phyloP scores from a whole-genome alignment of 371 early-diverging fungal species.

The Paraphysoderma sedebokerense region DNA sequence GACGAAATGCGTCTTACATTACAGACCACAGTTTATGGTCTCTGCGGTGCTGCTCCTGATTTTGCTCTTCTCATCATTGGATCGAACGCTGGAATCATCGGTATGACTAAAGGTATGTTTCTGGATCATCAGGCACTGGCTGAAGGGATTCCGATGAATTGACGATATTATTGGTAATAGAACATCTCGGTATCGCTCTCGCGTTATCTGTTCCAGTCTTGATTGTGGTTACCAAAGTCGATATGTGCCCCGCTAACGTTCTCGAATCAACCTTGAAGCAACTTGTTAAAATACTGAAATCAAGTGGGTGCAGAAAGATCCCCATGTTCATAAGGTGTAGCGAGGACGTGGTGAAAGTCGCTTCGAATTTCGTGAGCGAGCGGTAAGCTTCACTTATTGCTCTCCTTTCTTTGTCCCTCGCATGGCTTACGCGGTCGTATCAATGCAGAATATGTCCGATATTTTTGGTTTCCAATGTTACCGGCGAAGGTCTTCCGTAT shows the following conservation, averaged over 20 bases:
- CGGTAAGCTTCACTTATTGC: neutral
- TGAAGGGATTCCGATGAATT: conserved; percentile 1
- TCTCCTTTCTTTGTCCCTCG: too few species aligned
- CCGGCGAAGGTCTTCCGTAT: conserved; percentile 66
- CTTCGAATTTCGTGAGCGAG: conserved; percentile 20
- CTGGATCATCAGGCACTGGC: conserved; percentile 3
- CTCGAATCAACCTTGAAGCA: conserved; percentile 68
- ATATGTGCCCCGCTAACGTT: conserved; percentile 75
- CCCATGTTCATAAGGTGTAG: conserved; percentile 64
- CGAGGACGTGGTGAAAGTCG: conserved; percentile 54
- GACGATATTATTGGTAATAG: conserved; percentile 13
- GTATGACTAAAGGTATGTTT: conserved; percentile 89
- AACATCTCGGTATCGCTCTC: conserved; percentile 75
- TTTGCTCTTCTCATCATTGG: conserved; percentile 84
- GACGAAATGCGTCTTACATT: too few species aligned
- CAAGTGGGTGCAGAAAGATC: conserved; percentile 76
- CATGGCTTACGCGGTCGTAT: too few species aligned
- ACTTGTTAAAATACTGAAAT: conserved; percentile 59
- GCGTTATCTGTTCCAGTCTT: conserved; percentile 73
- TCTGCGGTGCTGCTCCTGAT: conserved; percentile 79
- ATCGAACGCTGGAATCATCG: conserved; percentile 77
- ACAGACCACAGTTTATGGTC: conserved; percentile 84
- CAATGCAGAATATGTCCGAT: conserved; percentile 61
- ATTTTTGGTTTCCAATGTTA: conserved; percentile 86
- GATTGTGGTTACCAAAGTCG: conserved; percentile 80